A percentile compares a stretch with the other conserved stretches of the same genome.
These are phyloP conservation scores for Ogataea neopini DNA, from an alignment of 805 yeast species.

Conservation along the genomic window DNA sequence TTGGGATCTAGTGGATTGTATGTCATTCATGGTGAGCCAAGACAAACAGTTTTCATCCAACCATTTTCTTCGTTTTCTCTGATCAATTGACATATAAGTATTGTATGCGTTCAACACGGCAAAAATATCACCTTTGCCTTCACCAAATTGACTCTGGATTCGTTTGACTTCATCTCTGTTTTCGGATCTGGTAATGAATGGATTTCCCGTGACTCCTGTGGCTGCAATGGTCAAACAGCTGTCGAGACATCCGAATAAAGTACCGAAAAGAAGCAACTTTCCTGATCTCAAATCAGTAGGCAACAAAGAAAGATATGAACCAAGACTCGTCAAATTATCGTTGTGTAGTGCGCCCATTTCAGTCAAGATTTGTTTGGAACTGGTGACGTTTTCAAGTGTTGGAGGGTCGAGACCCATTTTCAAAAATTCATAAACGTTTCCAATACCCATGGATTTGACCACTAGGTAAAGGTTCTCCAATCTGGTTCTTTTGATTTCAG, in stretches of 20 bases:
- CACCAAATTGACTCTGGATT: constrained; percentile 40
- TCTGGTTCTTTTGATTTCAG: constrained; percentile 85
- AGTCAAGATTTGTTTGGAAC: constrained; percentile 52
- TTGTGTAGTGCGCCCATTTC: constrained; percentile 72
- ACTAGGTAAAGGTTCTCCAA: constrained; percentile 79
- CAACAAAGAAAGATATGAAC: constrained; percentile 72
- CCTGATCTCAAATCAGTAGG: constrained; percentile 90
- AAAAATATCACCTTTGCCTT: constrained; percentile 73
- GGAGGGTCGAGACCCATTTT: constrained; percentile 85
- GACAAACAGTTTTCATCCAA: constrained; percentile 62
- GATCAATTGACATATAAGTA: constrained; percentile 43
- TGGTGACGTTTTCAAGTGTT: constrained; percentile 45
- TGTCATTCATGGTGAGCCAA: constrained; percentile 64
- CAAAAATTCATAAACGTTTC: constrained; percentile 68
- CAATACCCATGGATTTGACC: constrained; percentile 87
- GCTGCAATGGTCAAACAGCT: constrained; percentile 80
- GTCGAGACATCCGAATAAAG: constrained; percentile 81
- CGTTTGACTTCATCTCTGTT: constrained; percentile 62
- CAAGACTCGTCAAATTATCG: constrained; percentile 66
- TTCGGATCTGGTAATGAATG: constrained; percentile 65
- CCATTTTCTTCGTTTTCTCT: constrained; percentile 42
- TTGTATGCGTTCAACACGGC: constrained; percentile 63
- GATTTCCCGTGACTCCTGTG: constrained; percentile 68
- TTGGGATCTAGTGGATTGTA: constrained; percentile 69
- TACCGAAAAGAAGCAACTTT: constrained; percentile 74